phyloP scores from a whole-genome alignment of 306 rosid genomes.

The Cucurbita moschata region DNA sequence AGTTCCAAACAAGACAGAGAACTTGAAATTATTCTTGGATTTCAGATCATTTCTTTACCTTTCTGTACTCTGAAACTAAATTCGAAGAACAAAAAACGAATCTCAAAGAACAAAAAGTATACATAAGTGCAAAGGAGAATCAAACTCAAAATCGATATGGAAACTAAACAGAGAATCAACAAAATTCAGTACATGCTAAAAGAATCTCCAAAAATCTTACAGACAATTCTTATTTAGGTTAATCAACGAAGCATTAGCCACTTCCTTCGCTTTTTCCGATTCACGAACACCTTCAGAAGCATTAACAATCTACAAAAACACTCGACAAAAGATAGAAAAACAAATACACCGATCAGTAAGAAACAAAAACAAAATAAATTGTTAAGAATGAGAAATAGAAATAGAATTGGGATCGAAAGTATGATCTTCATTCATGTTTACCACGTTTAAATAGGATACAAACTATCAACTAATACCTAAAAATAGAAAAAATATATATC shows the following conservation, averaged over 20 bases:
- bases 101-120: not conserved
- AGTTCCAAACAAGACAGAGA: not conserved
- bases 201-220: constrained; percentile 23
- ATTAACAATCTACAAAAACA: constrained; percentile 16
- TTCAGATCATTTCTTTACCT: not conserved
- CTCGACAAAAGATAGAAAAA: too few relatives aligned
- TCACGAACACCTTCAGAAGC: constrained; percentile 17
- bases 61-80: not conserved
- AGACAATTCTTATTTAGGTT: constrained; percentile 15
- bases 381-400: too few relatives aligned
- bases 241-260: constrained; percentile 11
- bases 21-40: not conserved
- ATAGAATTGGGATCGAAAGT: too few relatives aligned
- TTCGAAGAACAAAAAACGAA: not conserved
- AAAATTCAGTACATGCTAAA: not conserved
- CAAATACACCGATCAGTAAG: not conserved
- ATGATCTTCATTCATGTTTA: too few relatives aligned
- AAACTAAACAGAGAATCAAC: not conserved
- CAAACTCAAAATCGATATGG: not conserved
- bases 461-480: too few relatives aligned
- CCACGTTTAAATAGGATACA: too few relatives aligned
- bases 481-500: too few relatives aligned
- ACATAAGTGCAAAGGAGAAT: not conserved
- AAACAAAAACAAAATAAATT: not conserved
- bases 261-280: constrained; percentile 12